Evolutionary conservation across 495 filamentous ascomycete species (phyloP), one percentile per base, ranked within the genome.

Genomic region (Aspergillus ostianus): DNA sequence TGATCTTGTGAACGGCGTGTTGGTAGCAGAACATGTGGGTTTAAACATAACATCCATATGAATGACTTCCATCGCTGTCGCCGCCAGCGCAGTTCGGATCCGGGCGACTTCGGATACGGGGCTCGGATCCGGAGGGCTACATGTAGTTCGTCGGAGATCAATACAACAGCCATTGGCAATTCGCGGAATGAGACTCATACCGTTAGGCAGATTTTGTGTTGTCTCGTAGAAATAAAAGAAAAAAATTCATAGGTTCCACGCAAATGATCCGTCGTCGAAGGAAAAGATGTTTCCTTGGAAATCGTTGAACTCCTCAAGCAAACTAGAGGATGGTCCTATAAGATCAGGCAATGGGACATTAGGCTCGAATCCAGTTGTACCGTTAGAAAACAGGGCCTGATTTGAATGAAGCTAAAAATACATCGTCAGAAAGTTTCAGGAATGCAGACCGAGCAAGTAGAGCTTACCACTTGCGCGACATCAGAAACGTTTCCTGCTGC

Each of bases 201-300:
- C 23, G 4, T 2, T 2, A 4, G 23, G 23, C 23, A 26, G 2
- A 2, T 26, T 26, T 26, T 26, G 23, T 26, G 23, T 26, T 26
- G 23, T 26, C 4, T 26, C 4, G 23, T 4, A 26, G 23, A 26
- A 26, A 4, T 2, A 4, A 26, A 26, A 26, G 23, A 26, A 26
- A 2, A 26, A 6, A 32, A 1, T 47, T 64, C 48, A 70, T 17
- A 59, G 32, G 48, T 66, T 66, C 65, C 65, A 68, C 45, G 57
- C 59, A 29, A 68, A 61, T 1, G 63, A 55, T 12, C 36, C 65
- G 41, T 71, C 64, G 27, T 65, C 66, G 50, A 69, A 66, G 3
- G 61, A 17, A 32, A 69, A 71, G 10, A 63, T 54, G 48, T 71
- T 64, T 8, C 45, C 50, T n/a, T 64, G 58, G 30, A 71, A 67